phyloP scores from a whole-genome alignment of 495 filamentous ascomycete species.

The Friedmanniomyces endolithicus region DNA sequence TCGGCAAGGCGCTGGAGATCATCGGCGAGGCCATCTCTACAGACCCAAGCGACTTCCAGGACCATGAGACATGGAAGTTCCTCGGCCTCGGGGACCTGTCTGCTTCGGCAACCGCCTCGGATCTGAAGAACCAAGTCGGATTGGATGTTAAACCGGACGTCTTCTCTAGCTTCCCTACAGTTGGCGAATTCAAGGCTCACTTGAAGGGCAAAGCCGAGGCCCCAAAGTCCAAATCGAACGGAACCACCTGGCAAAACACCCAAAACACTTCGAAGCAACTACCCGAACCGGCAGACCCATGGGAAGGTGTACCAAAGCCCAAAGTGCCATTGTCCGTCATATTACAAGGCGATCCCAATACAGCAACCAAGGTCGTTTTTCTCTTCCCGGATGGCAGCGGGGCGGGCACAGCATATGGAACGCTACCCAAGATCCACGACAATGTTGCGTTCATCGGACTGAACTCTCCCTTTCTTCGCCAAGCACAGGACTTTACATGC shows the following conservation, averaged over 20 bases:
- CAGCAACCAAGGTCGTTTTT: constrained; percentile 13
- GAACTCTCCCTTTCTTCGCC: constrained; percentile 17
- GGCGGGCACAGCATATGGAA: constrained; percentile 19
- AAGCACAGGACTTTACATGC: constrained; percentile 15
- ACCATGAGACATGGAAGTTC: constrained; percentile 19
- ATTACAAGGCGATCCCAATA: constrained; percentile 17
- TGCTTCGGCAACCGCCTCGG: constrained; percentile 13
- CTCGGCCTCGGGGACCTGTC: constrained; percentile 11
- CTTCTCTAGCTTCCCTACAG: constrained; percentile 32
- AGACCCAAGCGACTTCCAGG: constrained; percentile 14
- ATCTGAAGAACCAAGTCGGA: constrained; percentile 24
- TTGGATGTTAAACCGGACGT: constrained; percentile 30
- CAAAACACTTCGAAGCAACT: not conserved
- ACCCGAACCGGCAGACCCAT: constrained; percentile 9
- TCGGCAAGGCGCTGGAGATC: constrained; percentile 12
- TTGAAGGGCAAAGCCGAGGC: constrained; percentile 14
- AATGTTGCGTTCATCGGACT: constrained; percentile 13
- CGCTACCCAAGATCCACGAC: constrained; percentile 6
- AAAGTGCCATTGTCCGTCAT: constrained; percentile 19
- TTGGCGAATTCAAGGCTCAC: constrained; percentile 33
- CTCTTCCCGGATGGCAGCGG: constrained; percentile 25
- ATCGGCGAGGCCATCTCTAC: constrained; percentile 16
- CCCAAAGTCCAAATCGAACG: not conserved
- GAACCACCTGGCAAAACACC: not conserved
- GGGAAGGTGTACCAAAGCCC: constrained; percentile 16